These are phyloP conservation scores for Oryza officinalis DNA, from an alignment of 176 grass and related monocot genomes.

Conservation along the genomic window DNA sequence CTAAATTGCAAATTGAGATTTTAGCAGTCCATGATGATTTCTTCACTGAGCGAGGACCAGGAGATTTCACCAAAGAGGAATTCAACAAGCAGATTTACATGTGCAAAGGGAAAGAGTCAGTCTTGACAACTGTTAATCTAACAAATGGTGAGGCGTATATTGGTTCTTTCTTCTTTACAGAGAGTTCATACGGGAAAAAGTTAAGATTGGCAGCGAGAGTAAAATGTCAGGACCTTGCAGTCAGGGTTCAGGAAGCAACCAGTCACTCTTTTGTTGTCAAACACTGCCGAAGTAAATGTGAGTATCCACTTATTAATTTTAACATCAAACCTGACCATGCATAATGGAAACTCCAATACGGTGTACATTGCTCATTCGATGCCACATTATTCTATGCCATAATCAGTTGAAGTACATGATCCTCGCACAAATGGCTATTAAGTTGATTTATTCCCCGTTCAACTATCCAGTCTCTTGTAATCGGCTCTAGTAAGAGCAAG, in stretches of 20 bases:
- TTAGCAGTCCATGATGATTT: constrained; percentile 17
- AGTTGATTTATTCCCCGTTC: neutral
- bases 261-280: constrained; percentile 4
- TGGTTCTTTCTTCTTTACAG: neutral
- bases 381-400: neutral
- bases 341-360: neutral
- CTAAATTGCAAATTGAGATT: constrained; percentile 29
- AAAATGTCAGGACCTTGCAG: neutral
- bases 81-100: constrained; percentile 9
- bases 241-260: constrained; percentile 28
- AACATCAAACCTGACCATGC: neutral
- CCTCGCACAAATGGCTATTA: neutral
- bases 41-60: constrained; percentile 1
- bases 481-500: too few relatives aligned
- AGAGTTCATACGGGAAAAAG: neutral
- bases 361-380: neutral
- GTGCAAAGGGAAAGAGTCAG: constrained; percentile 12
- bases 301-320: neutral
- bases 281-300: neutral
- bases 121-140: neutral
- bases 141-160: neutral
- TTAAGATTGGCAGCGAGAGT: constrained; percentile 27
- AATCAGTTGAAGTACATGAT: neutral
- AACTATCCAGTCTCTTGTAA: too few relatives aligned
- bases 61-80: neutral